phyloP scores from a whole-genome alignment of 1,139 yeast genomes.

The Williopsis jadinii region DNA sequence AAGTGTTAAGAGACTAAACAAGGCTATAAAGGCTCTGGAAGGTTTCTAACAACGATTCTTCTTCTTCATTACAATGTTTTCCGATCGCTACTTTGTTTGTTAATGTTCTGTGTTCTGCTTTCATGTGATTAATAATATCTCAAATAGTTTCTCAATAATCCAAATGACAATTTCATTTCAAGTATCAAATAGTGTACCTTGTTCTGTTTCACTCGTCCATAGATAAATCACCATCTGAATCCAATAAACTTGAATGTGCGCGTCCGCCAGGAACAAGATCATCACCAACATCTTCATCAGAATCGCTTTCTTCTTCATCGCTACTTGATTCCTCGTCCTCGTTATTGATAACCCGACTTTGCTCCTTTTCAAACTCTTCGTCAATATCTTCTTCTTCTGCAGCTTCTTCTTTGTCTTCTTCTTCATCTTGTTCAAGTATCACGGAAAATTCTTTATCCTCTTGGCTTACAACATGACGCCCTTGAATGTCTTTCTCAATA shows the following conservation, averaged over 20 bases:
- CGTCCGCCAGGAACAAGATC: no score
- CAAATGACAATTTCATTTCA: no score
- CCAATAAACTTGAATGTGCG: slow-evolving; percentile 6
- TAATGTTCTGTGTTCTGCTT: no score
- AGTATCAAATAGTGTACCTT: no score
- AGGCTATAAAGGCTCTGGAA: slow-evolving; percentile 77
- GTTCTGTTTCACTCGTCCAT: slow-evolving; percentile 9
- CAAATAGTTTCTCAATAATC: no score
- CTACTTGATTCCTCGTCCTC: slow-evolving; percentile 15
- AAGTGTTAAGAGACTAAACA: slow-evolving; percentile 72
- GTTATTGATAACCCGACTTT: slow-evolving; percentile 10
- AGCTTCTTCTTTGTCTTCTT: slow-evolving; percentile 13
- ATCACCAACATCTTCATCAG: not conserved
- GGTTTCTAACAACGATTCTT: slow-evolving; percentile 42
- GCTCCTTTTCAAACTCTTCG: slow-evolving; percentile 13
- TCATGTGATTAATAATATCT: no score
- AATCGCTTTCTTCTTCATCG: slow-evolving; percentile 9
- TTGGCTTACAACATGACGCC: slow-evolving; percentile 17
- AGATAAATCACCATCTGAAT: slow-evolving; percentile 16
- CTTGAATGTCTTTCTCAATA: slow-evolving; percentile 26
- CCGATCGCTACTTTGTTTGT: no score
- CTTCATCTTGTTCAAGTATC: slow-evolving; percentile 20
- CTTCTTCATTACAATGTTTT: no score
- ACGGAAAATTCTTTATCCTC: slow-evolving; percentile 25
- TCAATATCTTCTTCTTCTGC: slow-evolving; percentile 17